phyloP scores from a whole-genome alignment of 1,139 yeast genomes.

The Pichia sp. region DNA sequence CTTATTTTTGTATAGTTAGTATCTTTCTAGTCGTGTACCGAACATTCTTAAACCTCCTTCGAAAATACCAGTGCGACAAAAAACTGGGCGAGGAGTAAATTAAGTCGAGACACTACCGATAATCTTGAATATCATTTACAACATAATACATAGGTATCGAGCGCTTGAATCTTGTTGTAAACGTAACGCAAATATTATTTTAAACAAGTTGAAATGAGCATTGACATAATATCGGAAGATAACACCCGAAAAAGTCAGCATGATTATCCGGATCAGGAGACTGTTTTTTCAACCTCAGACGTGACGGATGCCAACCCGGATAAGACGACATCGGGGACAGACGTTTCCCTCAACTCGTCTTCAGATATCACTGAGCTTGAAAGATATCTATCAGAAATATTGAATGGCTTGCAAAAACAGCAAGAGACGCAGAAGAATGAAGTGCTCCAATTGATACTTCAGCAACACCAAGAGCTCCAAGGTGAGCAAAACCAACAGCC shows the following conservation, averaged over 20 bases:
- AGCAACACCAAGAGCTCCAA: constrained; percentile 15
- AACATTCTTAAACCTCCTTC: background rate
- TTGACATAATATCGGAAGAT: background rate
- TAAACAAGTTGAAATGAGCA: background rate
- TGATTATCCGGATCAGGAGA: background rate
- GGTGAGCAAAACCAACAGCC: constrained; percentile 1
- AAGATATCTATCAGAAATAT: constrained; percentile 12
- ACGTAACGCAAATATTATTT: no score
- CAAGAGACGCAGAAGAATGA: constrained; percentile 18
- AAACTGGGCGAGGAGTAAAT: background rate
- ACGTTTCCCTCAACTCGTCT: background rate
- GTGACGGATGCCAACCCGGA: background rate
- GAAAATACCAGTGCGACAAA: background rate
- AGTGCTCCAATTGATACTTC: constrained; percentile 14
- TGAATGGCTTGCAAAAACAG: constrained; percentile 17
- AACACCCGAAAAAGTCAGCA: background rate
- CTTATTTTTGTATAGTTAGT: background rate
- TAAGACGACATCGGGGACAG: background rate
- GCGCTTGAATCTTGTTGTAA: no score
- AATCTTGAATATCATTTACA: no score
- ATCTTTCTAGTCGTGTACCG: background rate
- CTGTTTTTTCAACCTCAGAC: background rate
- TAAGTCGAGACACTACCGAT: no score
- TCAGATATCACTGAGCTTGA: constrained; percentile 11
- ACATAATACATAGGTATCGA: no score